Percentiles rank a stretch among this genome's conserved stretches.
phyloP scores from a whole-genome alignment of 441 rosid genomes.

The Gossypium aridum region DNA sequence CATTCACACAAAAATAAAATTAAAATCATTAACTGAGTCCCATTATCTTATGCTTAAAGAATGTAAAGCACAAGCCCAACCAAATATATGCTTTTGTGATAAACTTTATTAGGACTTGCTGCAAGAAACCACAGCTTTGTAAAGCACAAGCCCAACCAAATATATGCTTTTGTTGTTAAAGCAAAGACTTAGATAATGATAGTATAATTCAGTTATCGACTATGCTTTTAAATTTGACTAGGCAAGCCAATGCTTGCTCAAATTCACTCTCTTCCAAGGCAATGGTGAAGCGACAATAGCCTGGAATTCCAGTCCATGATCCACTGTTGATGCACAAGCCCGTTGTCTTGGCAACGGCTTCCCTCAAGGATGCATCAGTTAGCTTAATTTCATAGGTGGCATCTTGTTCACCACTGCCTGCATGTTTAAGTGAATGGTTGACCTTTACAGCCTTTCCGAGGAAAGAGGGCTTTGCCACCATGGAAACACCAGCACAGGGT shows the following conservation, averaged over 20 bases:
- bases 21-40: neutral
- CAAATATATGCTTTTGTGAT: neutral
- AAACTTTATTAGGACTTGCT: no score
- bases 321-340: constrained; percentile 87
- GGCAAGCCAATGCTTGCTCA: constrained; percentile 63
- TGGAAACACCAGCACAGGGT: constrained; percentile 62
- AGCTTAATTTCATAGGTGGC: constrained; percentile 35
- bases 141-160: neutral
- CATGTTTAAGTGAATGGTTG: constrained; percentile 19
- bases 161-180: neutral
- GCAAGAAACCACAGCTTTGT: neutral
- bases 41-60: neutral
- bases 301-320: constrained; percentile 78
- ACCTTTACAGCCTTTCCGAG: constrained; percentile 51
- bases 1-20: neutral
- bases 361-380: constrained; percentile 60
- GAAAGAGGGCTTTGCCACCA: constrained; percentile 80
- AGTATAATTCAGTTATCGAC: constrained; percentile 16
- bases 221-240: constrained; percentile 45
- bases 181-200: neutral
- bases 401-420: constrained; percentile 11
- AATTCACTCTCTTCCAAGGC: constrained; percentile 72
- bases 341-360: constrained; percentile 51
- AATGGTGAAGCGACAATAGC: constrained; percentile 79
- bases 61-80: neutral